Evolutionary conservation across 352 stramenopile species (phyloP).

Genomic region (Phytophthora citricola): DNA sequence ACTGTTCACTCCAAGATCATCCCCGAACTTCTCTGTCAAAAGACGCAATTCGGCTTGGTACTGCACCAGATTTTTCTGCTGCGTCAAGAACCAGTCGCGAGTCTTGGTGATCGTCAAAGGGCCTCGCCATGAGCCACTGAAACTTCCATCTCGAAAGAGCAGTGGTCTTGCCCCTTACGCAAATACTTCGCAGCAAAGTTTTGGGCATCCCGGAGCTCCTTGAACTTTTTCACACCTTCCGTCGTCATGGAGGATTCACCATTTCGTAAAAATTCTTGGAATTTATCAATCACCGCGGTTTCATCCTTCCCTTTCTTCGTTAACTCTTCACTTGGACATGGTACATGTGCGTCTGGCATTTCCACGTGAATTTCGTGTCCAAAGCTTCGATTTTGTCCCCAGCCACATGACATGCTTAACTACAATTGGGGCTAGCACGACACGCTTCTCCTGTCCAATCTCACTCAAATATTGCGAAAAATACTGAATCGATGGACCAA

Average conservation of each 20-base stretch:
- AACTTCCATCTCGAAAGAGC: slow-evolving; percentile 7
- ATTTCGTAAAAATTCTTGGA: slow-evolving; percentile 24
- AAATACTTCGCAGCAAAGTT: slow-evolving; percentile 6
- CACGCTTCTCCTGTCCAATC: background rate
- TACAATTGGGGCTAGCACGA: background rate
- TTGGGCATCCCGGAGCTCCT: background rate
- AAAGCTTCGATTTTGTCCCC: background rate
- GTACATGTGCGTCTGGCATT: too few relatives aligned
- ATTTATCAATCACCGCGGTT: background rate
- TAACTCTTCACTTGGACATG: too few relatives aligned
- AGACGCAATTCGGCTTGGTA: background rate
- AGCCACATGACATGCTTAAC: slow-evolving; percentile 13
- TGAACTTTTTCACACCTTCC: background rate
- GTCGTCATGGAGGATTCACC: slow-evolving; percentile 9
- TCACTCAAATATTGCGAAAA: slow-evolving; percentile 5
- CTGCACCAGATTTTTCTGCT: background rate
- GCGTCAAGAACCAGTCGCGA: slow-evolving; percentile 4
- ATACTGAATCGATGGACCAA: slow-evolving; percentile 3
- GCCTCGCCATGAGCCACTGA: background rate
- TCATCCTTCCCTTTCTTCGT: too few relatives aligned
- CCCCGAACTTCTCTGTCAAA: background rate
- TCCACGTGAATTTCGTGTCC: slow-evolving; percentile 22
- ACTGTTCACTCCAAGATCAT: background rate
- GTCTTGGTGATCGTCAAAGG: slow-evolving; percentile 12
- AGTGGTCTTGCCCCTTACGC: background rate